Evolutionary conservation across 768 basidiomycete species (phyloP), one percentile per base, ranked within the genome.

Genomic region (Calocera viscosa): DNA sequence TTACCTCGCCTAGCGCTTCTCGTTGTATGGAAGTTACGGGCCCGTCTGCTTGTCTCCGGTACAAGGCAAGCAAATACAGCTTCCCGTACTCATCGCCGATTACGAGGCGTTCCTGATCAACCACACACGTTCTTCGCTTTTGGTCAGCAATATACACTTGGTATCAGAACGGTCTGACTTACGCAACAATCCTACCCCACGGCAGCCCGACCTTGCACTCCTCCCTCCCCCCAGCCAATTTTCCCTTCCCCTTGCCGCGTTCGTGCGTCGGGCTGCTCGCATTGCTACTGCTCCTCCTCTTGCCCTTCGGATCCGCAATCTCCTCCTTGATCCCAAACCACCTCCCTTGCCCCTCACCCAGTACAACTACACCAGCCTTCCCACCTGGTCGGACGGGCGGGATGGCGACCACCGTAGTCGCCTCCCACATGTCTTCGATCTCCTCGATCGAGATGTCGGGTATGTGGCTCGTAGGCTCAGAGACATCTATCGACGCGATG

Each of bases 21-120:
- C 89, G 76, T 2, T 68, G 53, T 19, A 75, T 63, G 19, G 39
- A 26, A 17, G 49, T 33, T 10, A 71, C 66, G 8, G 83, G 77
- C 39, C 88, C 77, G 17, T 77, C 76, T 5, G 80, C 69, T 49
- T 79, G 28, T n/a, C 43, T 64, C 30, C 69, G 77, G 30, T 83
- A 78, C 16, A 88, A 67, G 7, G 81, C 81, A n/a, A 92, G 77
- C 74, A 91, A 76, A 1, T 83, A 80, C n/a, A 90, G 78, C 67
- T 83, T 82, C 39, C 92, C 91, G 71, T 81, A 89, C 17, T 77
- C 76, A 71, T 94, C 90, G 1, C 89, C 87, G 22, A 91, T 74
- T 34, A 91, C 73, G 68, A 84, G 82, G 28, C 81, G 80, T 10
- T 77, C 73, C 17, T 79, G 73, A 30, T 77, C 76, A n/a, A 75